These are phyloP conservation scores for Rhizopogon vinicolor DNA, from an alignment of 768 basidiomycete genomes.

Conservation along the genomic window DNA sequence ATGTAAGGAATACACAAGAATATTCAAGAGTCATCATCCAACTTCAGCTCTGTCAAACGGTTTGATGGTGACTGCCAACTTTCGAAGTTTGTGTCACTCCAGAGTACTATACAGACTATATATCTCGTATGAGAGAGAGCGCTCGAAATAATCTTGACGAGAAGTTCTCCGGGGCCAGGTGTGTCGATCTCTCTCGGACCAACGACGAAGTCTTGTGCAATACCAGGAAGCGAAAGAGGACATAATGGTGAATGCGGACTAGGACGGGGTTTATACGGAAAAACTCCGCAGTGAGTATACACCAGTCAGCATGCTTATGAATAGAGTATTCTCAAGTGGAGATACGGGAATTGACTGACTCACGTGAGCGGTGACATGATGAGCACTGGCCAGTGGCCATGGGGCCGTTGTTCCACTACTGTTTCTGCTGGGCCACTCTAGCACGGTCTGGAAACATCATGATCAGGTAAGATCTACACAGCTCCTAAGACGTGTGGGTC, in stretches of 20 bases:
- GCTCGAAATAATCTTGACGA: conserved; percentile 36
- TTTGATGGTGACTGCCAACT: conserved; percentile 51
- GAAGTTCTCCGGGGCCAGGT: conserved; percentile 37
- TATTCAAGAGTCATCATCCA: conserved; percentile 40
- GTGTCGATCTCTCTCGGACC: conserved; percentile 17
- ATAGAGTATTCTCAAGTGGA: too few relatives aligned
- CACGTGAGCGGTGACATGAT: too few relatives aligned
- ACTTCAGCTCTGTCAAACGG: conserved; percentile 62
- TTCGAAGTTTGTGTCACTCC: conserved; percentile 71
- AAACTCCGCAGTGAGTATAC: too few relatives aligned
- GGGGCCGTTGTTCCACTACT: too few relatives aligned
- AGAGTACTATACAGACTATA: conserved; percentile 45
- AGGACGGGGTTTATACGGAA: too few relatives aligned
- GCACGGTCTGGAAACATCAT: too few relatives aligned
- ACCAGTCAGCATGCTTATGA: too few relatives aligned
- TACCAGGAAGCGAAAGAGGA: conserved; percentile 10
- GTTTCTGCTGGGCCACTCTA: too few relatives aligned
- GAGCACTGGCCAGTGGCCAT: too few relatives aligned
- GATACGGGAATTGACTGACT: too few relatives aligned
- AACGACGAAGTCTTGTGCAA: conserved; percentile 11
- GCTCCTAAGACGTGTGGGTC: too few relatives aligned
- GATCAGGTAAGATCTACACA: too few relatives aligned
- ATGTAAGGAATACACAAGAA: conserved; percentile 6
- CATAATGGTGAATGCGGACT: neutral
- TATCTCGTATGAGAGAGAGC: conserved; percentile 62